Evolutionary conservation across 2,329 filamentous ascomycete genomes (phyloP).

Genomic region (Pseudonectria foliicola): DNA sequence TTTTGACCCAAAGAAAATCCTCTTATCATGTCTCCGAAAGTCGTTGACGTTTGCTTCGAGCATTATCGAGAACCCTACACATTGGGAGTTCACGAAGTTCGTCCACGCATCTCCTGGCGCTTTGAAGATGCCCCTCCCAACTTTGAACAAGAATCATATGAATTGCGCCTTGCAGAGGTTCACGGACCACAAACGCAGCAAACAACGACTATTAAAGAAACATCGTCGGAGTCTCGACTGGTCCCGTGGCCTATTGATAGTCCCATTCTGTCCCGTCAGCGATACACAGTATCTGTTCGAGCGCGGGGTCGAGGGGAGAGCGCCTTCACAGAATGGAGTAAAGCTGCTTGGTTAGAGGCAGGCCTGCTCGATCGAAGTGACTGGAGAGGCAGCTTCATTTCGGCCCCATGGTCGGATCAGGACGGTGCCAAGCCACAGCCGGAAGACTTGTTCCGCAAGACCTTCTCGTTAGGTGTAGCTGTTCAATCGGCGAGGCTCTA

Average conservation of each 20-base stretch:
- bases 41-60: slow-evolving; percentile 11
- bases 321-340: slow-evolving; percentile 7
- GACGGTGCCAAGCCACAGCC: slow-evolving; percentile 9
- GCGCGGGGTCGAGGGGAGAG: slow-evolving; percentile 5
- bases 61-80: slow-evolving; percentile 10
- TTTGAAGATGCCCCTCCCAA: slow-evolving; percentile 7
- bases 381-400: slow-evolving; percentile 10
- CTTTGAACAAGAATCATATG: slow-evolving; percentile 12
- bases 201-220: neutral
- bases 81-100: slow-evolving; percentile 10
- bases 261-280: slow-evolving; percentile 6
- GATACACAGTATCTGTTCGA: slow-evolving; percentile 4
- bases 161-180: slow-evolving; percentile 4
- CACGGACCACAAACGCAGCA: neutral
- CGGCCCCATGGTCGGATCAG: slow-evolving; percentile 13
- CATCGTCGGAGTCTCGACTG: slow-evolving; percentile 2
- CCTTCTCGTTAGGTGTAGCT: neutral
- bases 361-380: slow-evolving; percentile 8
- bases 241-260: slow-evolving; percentile 8
- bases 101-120: slow-evolving; percentile 14
- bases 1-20: no score
- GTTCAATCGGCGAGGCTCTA: slow-evolving; percentile 27
- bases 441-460: slow-evolving; percentile 12
- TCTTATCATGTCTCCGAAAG: slow-evolving; percentile 6
- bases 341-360: slow-evolving; percentile 7